Base-by-base conservation (phyloP, 208 protist species). In the Trypanosoma brucei region DNA sequence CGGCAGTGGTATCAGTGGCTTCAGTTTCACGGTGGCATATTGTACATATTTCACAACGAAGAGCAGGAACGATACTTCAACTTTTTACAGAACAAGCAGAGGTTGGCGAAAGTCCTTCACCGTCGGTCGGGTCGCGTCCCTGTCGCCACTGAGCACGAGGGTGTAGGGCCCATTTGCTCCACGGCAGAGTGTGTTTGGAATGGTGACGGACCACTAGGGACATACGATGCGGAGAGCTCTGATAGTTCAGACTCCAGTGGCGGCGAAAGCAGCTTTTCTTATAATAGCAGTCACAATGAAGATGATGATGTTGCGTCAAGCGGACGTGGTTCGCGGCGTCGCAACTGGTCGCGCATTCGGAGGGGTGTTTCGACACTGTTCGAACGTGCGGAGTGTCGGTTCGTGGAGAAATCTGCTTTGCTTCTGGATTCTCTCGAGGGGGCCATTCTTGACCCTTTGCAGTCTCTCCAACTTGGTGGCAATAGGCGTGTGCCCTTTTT, bases 21-120 rank as follows among this genome's bases (percentile, higher is more conserved):
- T 11, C 54, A 66, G 36, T 68, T 67, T 60, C 88, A 94, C 68
- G 88, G 88, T 49, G 88, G 88, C 8, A 86, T 77, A 52, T 70
- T 85, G 8, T 94, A 94, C 61, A 74, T 94, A 38, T 94, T 94
- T 74, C 65, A 77, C 56, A 91, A 69, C 57, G 82, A 91, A 59
- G 52, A 52, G 13, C 83, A 91, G 69, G 84, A 94, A 60, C 50
- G 79, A n/a, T 49, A 72, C 2, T 90, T 90, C 45, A 76, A 78
- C 22, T 77, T 57, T 50, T 52, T 93, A 38, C 86, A 93, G 67
- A 56, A 59, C 30, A 54, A 49, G 9, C 33, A 60, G 42, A 36
- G 55, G 9, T 50, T 55, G 14, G 22, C 50, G 33, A 52, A 22
- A 9, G 13, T 39, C 9, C 3, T 38, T 9, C 6, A 11, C 30